Base-by-base conservation (phyloP, 2,329 filamentous ascomycete species). In the Fusarium musae region DNA sequence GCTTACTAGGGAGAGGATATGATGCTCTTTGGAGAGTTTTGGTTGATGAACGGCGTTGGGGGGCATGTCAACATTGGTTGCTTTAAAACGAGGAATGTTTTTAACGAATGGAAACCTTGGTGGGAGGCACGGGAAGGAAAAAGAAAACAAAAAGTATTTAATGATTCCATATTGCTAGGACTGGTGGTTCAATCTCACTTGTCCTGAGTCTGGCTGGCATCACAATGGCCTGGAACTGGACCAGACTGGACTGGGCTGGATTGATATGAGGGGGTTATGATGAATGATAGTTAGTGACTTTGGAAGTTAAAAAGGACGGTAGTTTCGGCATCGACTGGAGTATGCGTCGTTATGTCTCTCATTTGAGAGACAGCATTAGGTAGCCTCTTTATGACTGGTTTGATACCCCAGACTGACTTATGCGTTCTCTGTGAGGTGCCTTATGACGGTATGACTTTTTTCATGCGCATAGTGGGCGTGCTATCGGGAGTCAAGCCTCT, bases 31-130 rank as follows among this genome's bases (percentile, higher is more conserved):
- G 59, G 66, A 65, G 46, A 72, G 44, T 37, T 73, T 74, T 57
- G 71, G 71, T 68, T 74, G 70, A 67, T 74, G 66, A 63, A 72
- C 34, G 72, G 72, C 72, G 71, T 74, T 74, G 64, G 57, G 60
- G 71, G 71, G 44, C 50, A 72, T 59, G 71, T 53, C 34, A 68
- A 69, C 59, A 72, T 59, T 69, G 59, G 62, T 50, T 36, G 39
- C 49, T 63, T 71, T 61, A 57, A 73, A 74, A 57, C 71, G 57
- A 74, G 63, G 72, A 69, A 66, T 72, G 72, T 49, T 72, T 74
- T 59, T 69, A 65, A 66, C 58, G 50, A 73, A 53, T 30, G 65
- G 65, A 74, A 69, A 52, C 49, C 59, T 69, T 47, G 56, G 32
- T 40, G 19, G 57, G 39, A 49, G 59, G 46, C n/a, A 65, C 34